These are phyloP conservation scores for Aurantiochytrium sp. DNA, from an alignment of 108 stramenopile genomes.

Conservation along the genomic window DNA sequence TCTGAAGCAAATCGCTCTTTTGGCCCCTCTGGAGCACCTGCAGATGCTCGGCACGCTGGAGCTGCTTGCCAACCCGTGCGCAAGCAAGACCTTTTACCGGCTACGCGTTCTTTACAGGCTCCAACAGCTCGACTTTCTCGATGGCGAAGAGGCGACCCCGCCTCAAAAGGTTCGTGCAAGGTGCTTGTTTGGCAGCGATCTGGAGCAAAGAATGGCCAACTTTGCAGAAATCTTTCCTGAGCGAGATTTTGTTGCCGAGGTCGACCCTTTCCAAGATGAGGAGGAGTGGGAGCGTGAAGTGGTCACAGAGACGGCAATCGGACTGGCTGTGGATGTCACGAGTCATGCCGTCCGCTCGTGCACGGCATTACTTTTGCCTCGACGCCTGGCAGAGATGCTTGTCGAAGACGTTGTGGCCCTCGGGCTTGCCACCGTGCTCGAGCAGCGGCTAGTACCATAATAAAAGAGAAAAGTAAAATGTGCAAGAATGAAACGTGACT, in stretches of 20 bases:
- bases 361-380: neutral
- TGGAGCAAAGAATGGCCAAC: neutral
- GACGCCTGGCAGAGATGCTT: neutral
- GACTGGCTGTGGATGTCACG: neutral
- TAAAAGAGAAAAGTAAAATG: too few relatives aligned
- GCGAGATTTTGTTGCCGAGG: neutral
- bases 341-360: neutral
- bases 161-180: neutral
- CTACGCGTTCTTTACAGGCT: neutral
- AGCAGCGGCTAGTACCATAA: too few relatives aligned
- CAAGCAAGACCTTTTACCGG: neutral
- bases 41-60: neutral
- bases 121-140: neutral
- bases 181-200: neutral
- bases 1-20: neutral
- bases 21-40: neutral
- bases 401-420: neutral
- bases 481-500: too few relatives aligned
- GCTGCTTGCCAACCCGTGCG: neutral
- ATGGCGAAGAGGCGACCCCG: neutral
- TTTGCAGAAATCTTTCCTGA: neutral
- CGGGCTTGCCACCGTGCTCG: too few relatives aligned
- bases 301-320: neutral
- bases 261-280: neutral
- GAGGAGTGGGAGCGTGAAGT: neutral